Evolutionary conservation across 305 asterid genomes (phyloP), one percentile per base, ranked within the genome.

Genomic region (Fraxinus sp.): DNA sequence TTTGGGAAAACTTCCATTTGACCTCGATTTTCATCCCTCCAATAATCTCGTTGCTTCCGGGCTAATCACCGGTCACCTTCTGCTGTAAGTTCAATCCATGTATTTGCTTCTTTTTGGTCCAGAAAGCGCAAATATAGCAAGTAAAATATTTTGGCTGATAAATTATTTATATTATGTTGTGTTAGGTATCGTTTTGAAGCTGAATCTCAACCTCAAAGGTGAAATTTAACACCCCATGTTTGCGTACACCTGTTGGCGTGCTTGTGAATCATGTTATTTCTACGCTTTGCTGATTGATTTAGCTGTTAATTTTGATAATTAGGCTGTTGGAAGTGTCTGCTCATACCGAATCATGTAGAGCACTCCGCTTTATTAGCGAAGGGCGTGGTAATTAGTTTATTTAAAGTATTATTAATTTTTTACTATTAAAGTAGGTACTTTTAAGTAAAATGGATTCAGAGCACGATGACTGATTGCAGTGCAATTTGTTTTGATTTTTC

Each of bases 1-100:
- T 68, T 85, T 95, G 81, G 97, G 86, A 37, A 81, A 89, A 43
- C 89, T 85, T 82, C 91, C 97, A 39, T 92, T 92, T 83, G 97
- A 93, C 87, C 85, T 95, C 26, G 98, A 93, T 87, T 95, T 95
- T 87, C 99, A 95, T 83, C 97, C 99, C 13, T 93, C 94, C 24
- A 78, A 80, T 20, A 88, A 93, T 78, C 81, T 95, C 2, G 94
- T 95, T 52, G 96, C 97, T 32, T 86, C 96, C 28, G 98, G 97
- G 35, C 92, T 94, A 81, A 93, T 95, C 86, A 87, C 91, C 14
- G 99, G 99, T 37, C 86, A 90, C 57, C 91, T 95, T 73, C 87
- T 88, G 55, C 18, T 95, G 98, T 95, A 90, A 87, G 91, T 87
- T 79, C 77, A 52, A 11, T 84, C 35, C 8, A 22, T 46, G 59